phyloP scores from a whole-genome alignment of 2,329 filamentous ascomycete species.

The Remersonia thermophila region DNA sequence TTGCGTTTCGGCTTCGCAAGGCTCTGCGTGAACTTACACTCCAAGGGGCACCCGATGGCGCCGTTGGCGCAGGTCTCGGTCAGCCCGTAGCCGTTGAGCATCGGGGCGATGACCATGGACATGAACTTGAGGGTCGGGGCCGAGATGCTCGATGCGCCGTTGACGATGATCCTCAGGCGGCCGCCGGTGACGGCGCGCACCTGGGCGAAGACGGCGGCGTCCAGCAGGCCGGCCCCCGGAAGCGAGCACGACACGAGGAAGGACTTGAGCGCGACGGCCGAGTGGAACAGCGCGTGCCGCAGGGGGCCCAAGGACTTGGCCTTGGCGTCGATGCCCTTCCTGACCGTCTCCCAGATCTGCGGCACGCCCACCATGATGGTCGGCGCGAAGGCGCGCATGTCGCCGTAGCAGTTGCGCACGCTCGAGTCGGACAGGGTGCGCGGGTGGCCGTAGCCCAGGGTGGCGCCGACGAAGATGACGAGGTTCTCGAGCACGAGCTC shows the following conservation, averaged over 20 bases:
- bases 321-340: slow-evolving; percentile 80
- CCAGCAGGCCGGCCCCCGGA: slow-evolving; percentile 58
- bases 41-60: slow-evolving; percentile 68
- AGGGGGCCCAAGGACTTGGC: slow-evolving; percentile 61
- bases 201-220: slow-evolving; percentile 79
- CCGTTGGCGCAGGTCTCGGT: slow-evolving; percentile 87
- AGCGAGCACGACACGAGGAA: slow-evolving; percentile 46
- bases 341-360: slow-evolving; percentile 93
- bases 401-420: slow-evolving; percentile 80
- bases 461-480: slow-evolving; percentile 77
- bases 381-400: slow-evolving; percentile 83
- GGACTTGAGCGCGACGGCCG: slow-evolving; percentile 46
- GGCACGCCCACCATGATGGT: slow-evolving; percentile 90
- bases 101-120: slow-evolving; percentile 82
- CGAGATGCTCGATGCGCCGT: slow-evolving; percentile 83
- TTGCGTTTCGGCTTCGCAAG: too few species aligned
- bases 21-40: slow-evolving; percentile 37
- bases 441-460: slow-evolving; percentile 85
- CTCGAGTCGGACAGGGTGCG: slow-evolving; percentile 78
- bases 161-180: slow-evolving; percentile 78
- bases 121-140: slow-evolving; percentile 83
- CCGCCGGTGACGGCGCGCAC: slow-evolving; percentile 85
- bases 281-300: slow-evolving; percentile 66
- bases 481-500: slow-evolving; percentile 94
- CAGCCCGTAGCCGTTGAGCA: slow-evolving; percentile 88